phyloP scores from a whole-genome alignment of 2,329 filamentous ascomycete genomes.

The Sclerotiophoma versabilis region DNA sequence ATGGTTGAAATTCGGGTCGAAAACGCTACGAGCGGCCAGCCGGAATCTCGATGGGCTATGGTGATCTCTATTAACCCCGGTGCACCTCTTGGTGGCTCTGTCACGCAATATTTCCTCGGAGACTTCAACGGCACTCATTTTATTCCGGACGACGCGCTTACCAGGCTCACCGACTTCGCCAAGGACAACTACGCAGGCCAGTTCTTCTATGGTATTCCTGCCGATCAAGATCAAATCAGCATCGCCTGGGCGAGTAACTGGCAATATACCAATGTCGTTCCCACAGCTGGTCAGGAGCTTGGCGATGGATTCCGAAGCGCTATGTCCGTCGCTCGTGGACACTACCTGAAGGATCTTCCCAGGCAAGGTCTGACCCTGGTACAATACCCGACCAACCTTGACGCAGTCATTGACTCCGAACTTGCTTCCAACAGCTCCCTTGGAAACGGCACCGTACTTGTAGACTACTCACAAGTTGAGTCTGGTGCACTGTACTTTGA shows the following conservation, averaged over 20 bases:
- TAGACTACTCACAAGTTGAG: slow-evolving; percentile 60
- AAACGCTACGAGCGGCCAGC: slow-evolving; percentile 37
- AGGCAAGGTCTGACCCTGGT: slow-evolving; percentile 61
- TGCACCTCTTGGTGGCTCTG: slow-evolving; percentile 63
- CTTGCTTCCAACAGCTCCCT: slow-evolving; percentile 55
- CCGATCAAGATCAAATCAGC: slow-evolving; percentile 54
- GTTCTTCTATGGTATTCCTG: slow-evolving; percentile 57
- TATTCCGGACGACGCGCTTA: slow-evolving; percentile 51
- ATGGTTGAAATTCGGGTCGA: slow-evolving; percentile 62
- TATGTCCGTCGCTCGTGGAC: slow-evolving; percentile 61
- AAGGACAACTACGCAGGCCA: slow-evolving; percentile 66
- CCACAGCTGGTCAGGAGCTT: slow-evolving; percentile 59
- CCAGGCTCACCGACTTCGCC: slow-evolving; percentile 56
- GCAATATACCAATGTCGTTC: slow-evolving; percentile 64
- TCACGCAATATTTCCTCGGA: slow-evolving; percentile 64
- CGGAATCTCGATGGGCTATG: slow-evolving; percentile 55
- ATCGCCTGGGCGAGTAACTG: slow-evolving; percentile 68
- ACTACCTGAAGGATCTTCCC: slow-evolving; percentile 60
- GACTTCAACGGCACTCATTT: slow-evolving; percentile 72
- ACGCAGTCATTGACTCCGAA: slow-evolving; percentile 55
- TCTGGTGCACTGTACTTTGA: slow-evolving; percentile 64
- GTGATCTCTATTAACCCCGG: slow-evolving; percentile 65
- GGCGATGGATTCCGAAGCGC: slow-evolving; percentile 57
- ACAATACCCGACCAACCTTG: slow-evolving; percentile 58
- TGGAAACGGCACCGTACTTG: slow-evolving; percentile 57